Evolutionary conservation across 345 rosid genomes (phyloP).

Genomic region (Raphanus sativus): DNA sequence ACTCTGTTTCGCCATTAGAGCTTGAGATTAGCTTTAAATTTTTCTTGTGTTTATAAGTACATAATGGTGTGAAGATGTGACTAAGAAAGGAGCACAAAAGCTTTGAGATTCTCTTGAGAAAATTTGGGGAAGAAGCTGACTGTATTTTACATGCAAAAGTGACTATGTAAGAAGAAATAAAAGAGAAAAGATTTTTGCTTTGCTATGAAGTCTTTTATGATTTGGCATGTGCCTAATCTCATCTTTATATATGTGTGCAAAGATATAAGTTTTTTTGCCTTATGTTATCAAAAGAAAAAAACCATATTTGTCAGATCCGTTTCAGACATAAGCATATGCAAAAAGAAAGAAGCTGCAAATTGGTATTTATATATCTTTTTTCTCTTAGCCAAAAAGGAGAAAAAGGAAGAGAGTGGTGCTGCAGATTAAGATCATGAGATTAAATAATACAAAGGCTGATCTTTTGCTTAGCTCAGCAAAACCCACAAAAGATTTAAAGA

Average conservation of each 20-base stretch:
- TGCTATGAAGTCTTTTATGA: slow-evolving; percentile 51
- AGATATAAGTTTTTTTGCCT: slow-evolving; percentile 25
- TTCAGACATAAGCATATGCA: slow-evolving; percentile 42
- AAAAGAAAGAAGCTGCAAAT: slow-evolving; percentile 33
- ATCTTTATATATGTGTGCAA: slow-evolving; percentile 17
- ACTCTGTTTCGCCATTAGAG: slow-evolving; percentile 49
- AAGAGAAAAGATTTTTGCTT: slow-evolving; percentile 48
- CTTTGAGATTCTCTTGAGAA: slow-evolving; percentile 29
- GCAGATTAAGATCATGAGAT: slow-evolving; percentile 21
- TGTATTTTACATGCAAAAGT: slow-evolving; percentile 38
- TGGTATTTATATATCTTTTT: background rate
- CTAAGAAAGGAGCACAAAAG: slow-evolving; percentile 28
- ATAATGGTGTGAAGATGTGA: background rate
- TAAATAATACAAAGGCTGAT: slow-evolving; percentile 16
- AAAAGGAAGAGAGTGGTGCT: slow-evolving; percentile 21
- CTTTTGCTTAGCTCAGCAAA: slow-evolving; percentile 42
- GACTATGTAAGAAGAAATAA: slow-evolving; percentile 35
- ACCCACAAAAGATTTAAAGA: slow-evolving; percentile 33
- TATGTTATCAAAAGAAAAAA: slow-evolving; percentile 6
- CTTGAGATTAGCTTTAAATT: slow-evolving; percentile 1
- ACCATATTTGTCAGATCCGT: slow-evolving; percentile 35
- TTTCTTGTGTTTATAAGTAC: slow-evolving; percentile 30
- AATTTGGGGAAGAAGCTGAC: slow-evolving; percentile 33
- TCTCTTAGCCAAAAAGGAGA: slow-evolving; percentile 35
- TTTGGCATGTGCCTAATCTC: slow-evolving; percentile 31